Evolutionary conservation across 345 rosid species (phyloP).

Genomic region (Aquilaria malaccensis): DNA sequence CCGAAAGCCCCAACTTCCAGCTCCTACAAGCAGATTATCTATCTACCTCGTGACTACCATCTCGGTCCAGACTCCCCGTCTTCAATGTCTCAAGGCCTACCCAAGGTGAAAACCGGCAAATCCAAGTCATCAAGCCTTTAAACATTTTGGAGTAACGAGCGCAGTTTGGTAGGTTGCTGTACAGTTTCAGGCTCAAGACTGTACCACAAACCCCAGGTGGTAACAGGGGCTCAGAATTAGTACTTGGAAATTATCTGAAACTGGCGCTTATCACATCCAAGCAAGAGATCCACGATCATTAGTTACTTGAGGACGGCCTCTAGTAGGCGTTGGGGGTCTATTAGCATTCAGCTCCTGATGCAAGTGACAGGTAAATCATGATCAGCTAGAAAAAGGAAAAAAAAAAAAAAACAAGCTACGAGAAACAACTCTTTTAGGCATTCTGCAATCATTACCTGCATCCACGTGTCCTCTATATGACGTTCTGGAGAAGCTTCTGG

Average conservation of each 20-base stretch:
- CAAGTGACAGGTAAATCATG: background rate
- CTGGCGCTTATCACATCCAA: conserved; percentile 46
- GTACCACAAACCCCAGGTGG: conserved; percentile 35
- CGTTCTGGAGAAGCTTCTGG: conserved; percentile 69
- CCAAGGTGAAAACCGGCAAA: conserved; percentile 17
- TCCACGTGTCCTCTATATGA: conserved; percentile 88
- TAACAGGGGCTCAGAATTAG: conserved; percentile 30
- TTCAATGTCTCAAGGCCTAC: conserved; percentile 13
- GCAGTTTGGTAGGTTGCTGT: conserved; percentile 22
- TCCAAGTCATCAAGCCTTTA: conserved; percentile 8
- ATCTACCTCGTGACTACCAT: conserved; percentile 21
- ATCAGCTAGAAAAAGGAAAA: background rate
- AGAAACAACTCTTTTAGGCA: background rate
- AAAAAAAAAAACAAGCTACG: background rate
- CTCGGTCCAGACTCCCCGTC: conserved; percentile 25
- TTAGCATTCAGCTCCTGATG: conserved; percentile 84
- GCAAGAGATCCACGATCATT: conserved; percentile 82
- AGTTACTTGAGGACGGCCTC: conserved; percentile 76
- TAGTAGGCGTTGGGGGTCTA: conserved; percentile 86
- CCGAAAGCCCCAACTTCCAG: conserved; percentile 18
- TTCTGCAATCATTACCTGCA: conserved; percentile 51
- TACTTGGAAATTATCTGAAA: conserved; percentile 13
- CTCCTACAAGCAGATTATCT: conserved; percentile 19
- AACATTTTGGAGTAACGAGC: conserved; percentile 15
- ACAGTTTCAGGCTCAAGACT: conserved; percentile 43